phyloP scores from a whole-genome alignment of 192 early-diverging fungal species.

The Entrophospora sp. region DNA sequence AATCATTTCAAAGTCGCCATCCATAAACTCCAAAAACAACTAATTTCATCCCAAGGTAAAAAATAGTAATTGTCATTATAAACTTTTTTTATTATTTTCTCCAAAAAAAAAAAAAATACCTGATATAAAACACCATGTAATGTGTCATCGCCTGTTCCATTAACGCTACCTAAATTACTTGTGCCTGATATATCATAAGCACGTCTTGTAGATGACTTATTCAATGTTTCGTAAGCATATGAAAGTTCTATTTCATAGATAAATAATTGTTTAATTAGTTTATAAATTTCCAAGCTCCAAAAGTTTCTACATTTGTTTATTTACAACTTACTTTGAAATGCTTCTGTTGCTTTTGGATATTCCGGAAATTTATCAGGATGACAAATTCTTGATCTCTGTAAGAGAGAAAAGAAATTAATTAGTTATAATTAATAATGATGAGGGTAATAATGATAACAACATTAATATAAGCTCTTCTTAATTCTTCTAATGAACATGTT shows the following conservation, averaged over 20 bases:
- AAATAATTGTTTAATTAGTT: constrained; percentile 5
- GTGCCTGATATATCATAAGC: constrained; percentile 45
- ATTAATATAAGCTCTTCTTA: constrained; percentile 39
- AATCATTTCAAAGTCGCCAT: constrained; percentile 51
- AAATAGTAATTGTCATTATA: too few species aligned
- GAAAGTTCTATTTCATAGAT: constrained; percentile 31
- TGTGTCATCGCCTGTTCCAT: constrained; percentile 34
- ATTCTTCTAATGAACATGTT: constrained; percentile 34
- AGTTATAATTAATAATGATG: background rate
- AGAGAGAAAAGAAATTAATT: background rate
- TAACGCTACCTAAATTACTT: constrained; percentile 25
- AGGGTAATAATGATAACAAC: constrained; percentile 3
- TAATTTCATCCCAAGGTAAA: too few species aligned
- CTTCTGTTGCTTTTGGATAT: constrained; percentile 46
- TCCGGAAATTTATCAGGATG: constrained; percentile 53
- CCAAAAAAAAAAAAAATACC: constrained; percentile 21
- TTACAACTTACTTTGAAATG: constrained; percentile 41
- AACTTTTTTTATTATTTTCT: too few species aligned
- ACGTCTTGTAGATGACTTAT: constrained; percentile 39
- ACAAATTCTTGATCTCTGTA: constrained; percentile 45
- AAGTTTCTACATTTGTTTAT: too few species aligned
- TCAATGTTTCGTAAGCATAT: constrained; percentile 46
- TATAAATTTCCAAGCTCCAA: background rate
- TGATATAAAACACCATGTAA: constrained; percentile 46
- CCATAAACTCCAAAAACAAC: constrained; percentile 50